Evolutionary conservation across 2,329 filamentous ascomycete species (phyloP).

Genomic region (Neonectria faginata): DNA sequence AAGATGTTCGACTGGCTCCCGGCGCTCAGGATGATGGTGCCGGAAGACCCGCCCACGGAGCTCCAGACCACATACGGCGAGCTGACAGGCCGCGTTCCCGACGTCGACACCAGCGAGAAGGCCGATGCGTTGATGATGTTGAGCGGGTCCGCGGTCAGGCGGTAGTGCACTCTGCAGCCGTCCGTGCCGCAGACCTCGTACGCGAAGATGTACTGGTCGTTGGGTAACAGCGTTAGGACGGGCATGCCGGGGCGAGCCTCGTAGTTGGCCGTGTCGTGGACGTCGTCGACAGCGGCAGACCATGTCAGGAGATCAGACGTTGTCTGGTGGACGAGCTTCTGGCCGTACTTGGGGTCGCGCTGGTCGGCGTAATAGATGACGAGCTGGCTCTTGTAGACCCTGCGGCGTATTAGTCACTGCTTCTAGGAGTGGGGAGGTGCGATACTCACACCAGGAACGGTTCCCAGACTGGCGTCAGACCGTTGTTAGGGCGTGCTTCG

Average conservation of each 20-base stretch:
- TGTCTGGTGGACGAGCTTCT: slow-evolving; percentile 75
- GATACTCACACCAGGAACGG: slow-evolving; percentile 67
- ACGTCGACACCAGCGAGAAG: slow-evolving; percentile 49
- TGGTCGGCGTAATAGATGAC: slow-evolving; percentile 80
- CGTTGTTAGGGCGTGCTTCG: slow-evolving; percentile 71
- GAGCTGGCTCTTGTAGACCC: slow-evolving; percentile 67
- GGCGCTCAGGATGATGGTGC: slow-evolving; percentile 58
- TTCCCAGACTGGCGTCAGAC: slow-evolving; percentile 78
- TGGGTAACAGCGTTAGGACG: slow-evolving; percentile 67
- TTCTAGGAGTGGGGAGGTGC: fast-evolving
- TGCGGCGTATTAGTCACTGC: slow-evolving; percentile 32
- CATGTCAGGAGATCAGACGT: slow-evolving; percentile 70
- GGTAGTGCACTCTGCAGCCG: slow-evolving; percentile 59
- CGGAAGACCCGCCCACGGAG: slow-evolving; percentile 56
- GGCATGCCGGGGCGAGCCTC: slow-evolving; percentile 77
- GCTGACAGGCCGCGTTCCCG: slow-evolving; percentile 51
- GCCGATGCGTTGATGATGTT: slow-evolving; percentile 49
- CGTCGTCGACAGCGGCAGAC: slow-evolving; percentile 68
- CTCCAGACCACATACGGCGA: slow-evolving; percentile 61
- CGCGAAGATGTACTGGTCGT: slow-evolving; percentile 66
- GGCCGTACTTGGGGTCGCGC: slow-evolving; percentile 70
- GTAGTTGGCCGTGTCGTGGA: slow-evolving; percentile 67
- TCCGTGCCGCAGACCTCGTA: slow-evolving; percentile 69
- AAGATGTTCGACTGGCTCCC: slow-evolving; percentile 55
- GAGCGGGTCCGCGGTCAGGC: slow-evolving; percentile 53